A percentile compares a stretch with the other conserved stretches of the same genome.
These are phyloP conservation scores for Agroathelia rolfsii DNA, from an alignment of 1,284 basidiomycete species.

Conservation along the genomic window DNA sequence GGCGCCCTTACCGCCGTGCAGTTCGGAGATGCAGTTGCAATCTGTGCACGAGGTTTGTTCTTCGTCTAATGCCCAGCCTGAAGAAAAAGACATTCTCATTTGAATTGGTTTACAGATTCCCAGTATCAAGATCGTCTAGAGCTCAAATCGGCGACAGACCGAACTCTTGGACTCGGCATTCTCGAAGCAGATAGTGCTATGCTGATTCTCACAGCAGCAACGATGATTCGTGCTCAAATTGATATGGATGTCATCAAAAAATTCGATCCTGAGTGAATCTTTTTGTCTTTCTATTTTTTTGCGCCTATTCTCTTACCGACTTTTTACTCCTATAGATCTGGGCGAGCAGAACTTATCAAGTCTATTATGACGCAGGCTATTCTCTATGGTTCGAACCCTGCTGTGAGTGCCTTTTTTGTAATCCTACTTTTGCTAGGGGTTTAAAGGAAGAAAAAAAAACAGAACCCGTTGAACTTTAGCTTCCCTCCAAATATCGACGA, in stretches of 20 bases:
- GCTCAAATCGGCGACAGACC: slow-evolving; percentile 55
- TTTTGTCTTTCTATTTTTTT: not conserved
- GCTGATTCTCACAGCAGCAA: slow-evolving; percentile 54
- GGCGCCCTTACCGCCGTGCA: slow-evolving; percentile 53
- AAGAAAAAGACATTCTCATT: not conserved
- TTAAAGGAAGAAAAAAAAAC: slow-evolving; percentile 5
- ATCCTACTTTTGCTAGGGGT: slow-evolving; percentile 2
- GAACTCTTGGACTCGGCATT: slow-evolving; percentile 61
- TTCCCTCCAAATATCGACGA: slow-evolving; percentile 72
- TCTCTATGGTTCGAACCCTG: slow-evolving; percentile 61
- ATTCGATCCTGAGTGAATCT: slow-evolving; percentile 49
- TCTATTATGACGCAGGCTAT: slow-evolving; percentile 85
- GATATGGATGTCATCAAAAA: slow-evolving; percentile 49
- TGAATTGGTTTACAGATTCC: slow-evolving; percentile 36
- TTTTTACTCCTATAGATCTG: slow-evolving; percentile 32
- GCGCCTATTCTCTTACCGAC: slow-evolving; percentile 12
- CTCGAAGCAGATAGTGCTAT: slow-evolving; percentile 38
- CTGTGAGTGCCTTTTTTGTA: slow-evolving; percentile 27
- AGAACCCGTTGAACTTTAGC: slow-evolving; percentile 82
- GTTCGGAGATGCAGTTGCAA: slow-evolving; percentile 68
- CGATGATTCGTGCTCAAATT: slow-evolving; percentile 55
- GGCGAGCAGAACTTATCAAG: slow-evolving; percentile 62
- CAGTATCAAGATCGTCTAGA: slow-evolving; percentile 64
- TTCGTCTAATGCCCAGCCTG: not conserved
- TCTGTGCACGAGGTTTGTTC: slow-evolving; percentile 51